These are phyloP conservation scores for Lentinula raphanica DNA, from an alignment of 768 basidiomycete species.

Conservation along the genomic window DNA sequence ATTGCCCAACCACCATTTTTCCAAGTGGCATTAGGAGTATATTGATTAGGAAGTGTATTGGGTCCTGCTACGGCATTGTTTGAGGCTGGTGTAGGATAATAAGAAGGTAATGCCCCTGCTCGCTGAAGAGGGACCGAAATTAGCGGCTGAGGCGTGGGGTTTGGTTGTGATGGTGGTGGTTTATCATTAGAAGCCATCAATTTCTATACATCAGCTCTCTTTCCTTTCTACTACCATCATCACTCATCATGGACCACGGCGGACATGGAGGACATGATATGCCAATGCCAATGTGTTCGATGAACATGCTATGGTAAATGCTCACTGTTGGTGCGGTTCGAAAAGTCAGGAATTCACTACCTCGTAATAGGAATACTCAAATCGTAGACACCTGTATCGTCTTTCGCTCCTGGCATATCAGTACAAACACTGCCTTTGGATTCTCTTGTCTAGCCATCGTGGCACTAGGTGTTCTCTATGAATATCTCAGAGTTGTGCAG, in stretches of 20 bases:
- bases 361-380: slow-evolving; percentile 59
- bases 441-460: slow-evolving; percentile 64
- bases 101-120: not conserved
- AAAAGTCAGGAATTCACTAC: too few relatives aligned
- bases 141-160: not conserved
- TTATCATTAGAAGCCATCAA: slow-evolving; percentile 2
- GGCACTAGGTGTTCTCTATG: slow-evolving; percentile 67
- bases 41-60: not conserved
- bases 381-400: slow-evolving; percentile 78
- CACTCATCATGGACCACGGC: slow-evolving; percentile 35
- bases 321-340: too few relatives aligned
- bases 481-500: slow-evolving; percentile 69
- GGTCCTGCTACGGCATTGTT: not conserved
- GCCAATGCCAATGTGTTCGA: slow-evolving; percentile 53
- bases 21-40: not conserved
- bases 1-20: slow-evolving; percentile 5
- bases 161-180: not conserved
- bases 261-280: slow-evolving; percentile 42
- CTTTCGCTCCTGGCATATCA: slow-evolving; percentile 75
- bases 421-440: slow-evolving; percentile 48
- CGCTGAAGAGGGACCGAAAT: not conserved
- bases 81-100: slow-evolving; percentile 1
- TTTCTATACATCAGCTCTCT: not conserved
- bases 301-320: slow-evolving; percentile 77
- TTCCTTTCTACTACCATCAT: slow-evolving; percentile 2